These are phyloP conservation scores for Larix sibirica DNA, from an alignment of 83 land plant genomes.

Conservation along the genomic window DNA sequence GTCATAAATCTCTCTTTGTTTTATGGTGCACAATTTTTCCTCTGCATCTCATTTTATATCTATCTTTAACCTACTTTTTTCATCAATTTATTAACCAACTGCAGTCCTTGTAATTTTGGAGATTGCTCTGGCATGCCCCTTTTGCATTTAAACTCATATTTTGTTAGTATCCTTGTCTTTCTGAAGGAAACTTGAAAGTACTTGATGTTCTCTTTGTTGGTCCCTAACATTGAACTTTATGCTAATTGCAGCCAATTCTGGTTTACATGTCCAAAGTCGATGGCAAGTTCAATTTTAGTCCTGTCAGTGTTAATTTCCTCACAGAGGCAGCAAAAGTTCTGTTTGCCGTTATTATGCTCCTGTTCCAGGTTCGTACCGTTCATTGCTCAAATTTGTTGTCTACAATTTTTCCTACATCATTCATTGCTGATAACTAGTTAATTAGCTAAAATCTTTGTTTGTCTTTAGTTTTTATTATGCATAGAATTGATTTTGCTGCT, in stretches of 20 bases:
- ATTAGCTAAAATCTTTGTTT: background rate
- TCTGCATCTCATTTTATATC: background rate
- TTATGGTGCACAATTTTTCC: background rate
- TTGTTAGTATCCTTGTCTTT: no score
- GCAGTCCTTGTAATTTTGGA: no score
- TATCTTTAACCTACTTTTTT: no score
- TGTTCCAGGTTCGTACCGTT: slow-evolving; percentile 66
- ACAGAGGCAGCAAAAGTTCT: slow-evolving; percentile 82
- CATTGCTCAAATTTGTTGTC: background rate
- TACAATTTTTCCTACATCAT: background rate
- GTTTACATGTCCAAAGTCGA: slow-evolving; percentile 98
- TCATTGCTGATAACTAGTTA: background rate
- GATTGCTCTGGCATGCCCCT: no score
- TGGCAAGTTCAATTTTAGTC: slow-evolving; percentile 92
- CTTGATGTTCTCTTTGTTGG: no score
- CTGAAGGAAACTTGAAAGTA: no score
- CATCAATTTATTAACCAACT: no score
- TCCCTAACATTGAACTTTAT: no score
- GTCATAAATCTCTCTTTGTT: background rate
- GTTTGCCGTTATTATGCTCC: slow-evolving; percentile 87
- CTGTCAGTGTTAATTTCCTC: slow-evolving; percentile 94
- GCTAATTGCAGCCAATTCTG: slow-evolving; percentile 80
- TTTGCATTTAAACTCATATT: no score
- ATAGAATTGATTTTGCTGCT: background rate
- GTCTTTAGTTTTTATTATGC: background rate